Percentiles rank a stretch among this genome's conserved stretches.
These are phyloP conservation scores for Boletus rubescentipes DNA, from an alignment of 768 basidiomycete species.

Conservation along the genomic window DNA sequence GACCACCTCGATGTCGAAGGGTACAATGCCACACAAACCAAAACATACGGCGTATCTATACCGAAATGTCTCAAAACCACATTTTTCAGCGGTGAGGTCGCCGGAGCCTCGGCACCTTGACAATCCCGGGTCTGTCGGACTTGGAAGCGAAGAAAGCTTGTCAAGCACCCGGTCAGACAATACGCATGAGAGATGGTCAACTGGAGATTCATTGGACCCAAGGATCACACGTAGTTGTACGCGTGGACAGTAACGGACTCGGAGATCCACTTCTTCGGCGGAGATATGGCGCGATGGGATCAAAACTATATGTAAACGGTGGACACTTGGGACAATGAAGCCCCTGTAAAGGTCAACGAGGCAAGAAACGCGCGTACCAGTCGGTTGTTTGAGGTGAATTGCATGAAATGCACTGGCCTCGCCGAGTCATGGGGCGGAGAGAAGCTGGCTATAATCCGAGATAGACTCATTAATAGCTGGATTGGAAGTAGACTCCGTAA, in stretches of 20 bases:
- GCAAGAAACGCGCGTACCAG: conserved; percentile 1
- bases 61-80: conserved; percentile 8
- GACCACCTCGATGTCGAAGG: not conserved
- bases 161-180: not conserved
- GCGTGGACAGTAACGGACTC: not conserved
- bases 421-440: not conserved
- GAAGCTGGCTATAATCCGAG: not conserved
- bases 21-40: conserved; percentile 2
- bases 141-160: not conserved
- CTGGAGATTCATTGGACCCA: not conserved
- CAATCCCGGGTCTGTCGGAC: not conserved
- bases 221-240: not conserved
- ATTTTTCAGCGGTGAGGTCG: not conserved
- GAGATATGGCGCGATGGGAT: conserved; percentile 16
- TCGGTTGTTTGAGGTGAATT: not conserved
- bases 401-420: not conserved
- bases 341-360: not conserved
- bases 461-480: not conserved
- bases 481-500: not conserved
- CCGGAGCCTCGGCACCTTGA: not conserved
- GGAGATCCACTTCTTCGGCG: conserved; percentile 14
- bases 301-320: not conserved
- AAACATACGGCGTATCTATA: conserved; percentile 10
- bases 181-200: too few relatives aligned
- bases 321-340: not conserved